Evolutionary conservation across 2,329 filamentous ascomycete genomes (phyloP).

Genomic region (Boeremia lycopersici): DNA sequence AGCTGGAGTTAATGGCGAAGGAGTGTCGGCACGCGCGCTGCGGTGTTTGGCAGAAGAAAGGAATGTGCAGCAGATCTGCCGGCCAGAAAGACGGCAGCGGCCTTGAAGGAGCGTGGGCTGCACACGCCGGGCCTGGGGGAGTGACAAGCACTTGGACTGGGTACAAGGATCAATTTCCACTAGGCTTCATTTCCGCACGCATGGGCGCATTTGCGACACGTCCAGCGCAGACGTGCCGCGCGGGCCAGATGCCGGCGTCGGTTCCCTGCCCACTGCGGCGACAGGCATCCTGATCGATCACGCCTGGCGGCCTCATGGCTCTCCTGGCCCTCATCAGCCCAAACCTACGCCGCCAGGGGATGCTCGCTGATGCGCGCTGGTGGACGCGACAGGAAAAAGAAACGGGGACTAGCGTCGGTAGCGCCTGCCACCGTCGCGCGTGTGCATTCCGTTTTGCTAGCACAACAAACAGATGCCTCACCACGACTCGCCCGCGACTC

Average conservation of each 20-base stretch:
- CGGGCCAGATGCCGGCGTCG: conserved; percentile 21
- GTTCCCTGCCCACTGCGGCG: conserved; percentile 7
- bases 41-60: conserved; percentile 24
- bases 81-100: conserved; percentile 23
- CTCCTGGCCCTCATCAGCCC: conserved; percentile 3
- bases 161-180: conserved; percentile 28
- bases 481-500: conserved; percentile 1
- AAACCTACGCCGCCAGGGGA: conserved; percentile 28
- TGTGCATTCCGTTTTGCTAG: conserved; percentile 14
- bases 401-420: conserved; percentile 19
- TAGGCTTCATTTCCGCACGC: conserved; percentile 35
- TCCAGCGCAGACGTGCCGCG: conserved; percentile 17
- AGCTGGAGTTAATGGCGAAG: conserved; percentile 24
- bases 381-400: conserved; percentile 1
- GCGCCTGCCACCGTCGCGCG: conserved; percentile 16
- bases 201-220: conserved; percentile 22
- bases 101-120: conserved; percentile 22
- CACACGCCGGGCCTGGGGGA: conserved; percentile 25
- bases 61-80: conserved; percentile 28
- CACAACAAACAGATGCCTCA: conserved; percentile 15
- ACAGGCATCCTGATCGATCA: conserved; percentile 15
- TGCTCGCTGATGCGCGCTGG: conserved; percentile 1
- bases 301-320: conserved; percentile 6
- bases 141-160: conserved; percentile 23
- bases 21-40: conserved; percentile 35